Evolutionary conservation across 2,329 filamentous ascomycete species (phyloP), one percentile per base, ranked within the genome.

Genomic region (Lasiodiplodia gonubiensis): DNA sequence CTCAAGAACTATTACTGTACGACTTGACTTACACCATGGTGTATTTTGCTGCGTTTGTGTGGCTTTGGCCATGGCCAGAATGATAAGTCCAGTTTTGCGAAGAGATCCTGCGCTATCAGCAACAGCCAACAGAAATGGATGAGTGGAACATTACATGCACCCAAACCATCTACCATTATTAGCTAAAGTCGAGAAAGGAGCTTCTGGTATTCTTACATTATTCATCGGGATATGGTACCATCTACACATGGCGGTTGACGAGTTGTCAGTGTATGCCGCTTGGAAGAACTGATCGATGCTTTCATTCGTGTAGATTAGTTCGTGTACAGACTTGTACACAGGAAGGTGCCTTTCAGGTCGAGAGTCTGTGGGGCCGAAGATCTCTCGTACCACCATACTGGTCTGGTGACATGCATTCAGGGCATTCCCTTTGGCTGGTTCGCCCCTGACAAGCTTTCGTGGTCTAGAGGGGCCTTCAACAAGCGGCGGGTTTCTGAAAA

Each of bases 211-310:
- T 18, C 59, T 23, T 51, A 63, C 59, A 7, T 63, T 63, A 14
- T 63, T 63, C 59, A 63, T 51, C 0, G 59, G 59, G 25, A 63
- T 30, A 11, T 63, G 59, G 21, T 63, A 63, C 59, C 59, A 63
- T 37, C 46, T 30, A 25, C 59, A 63, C 4, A 63, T 5, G 10
- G 59, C 46, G 2, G 18, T 63, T 0, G 27, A 23, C 11, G 46
- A 2, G 5, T 23, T 6, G 6, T 63, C 21, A 30, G 37, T 7
- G 6, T 37, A 21, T 5, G 46, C 11, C 18, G 46, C 18, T 37
- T 27, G 59, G 30, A 63, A 63, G 5, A 35, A 39, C 8, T n/a
- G 12, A 3, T 37, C 30, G 12, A 63, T 51, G 6, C 18, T 51
- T 1, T 63, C 59, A n/a, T 63, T 12, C 8, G 42, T 51, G 59